Percentiles rank a stretch among this genome's conserved stretches.
phyloP scores from a whole-genome alignment of 2,329 filamentous ascomycete species.

The Fusarium secorum region DNA sequence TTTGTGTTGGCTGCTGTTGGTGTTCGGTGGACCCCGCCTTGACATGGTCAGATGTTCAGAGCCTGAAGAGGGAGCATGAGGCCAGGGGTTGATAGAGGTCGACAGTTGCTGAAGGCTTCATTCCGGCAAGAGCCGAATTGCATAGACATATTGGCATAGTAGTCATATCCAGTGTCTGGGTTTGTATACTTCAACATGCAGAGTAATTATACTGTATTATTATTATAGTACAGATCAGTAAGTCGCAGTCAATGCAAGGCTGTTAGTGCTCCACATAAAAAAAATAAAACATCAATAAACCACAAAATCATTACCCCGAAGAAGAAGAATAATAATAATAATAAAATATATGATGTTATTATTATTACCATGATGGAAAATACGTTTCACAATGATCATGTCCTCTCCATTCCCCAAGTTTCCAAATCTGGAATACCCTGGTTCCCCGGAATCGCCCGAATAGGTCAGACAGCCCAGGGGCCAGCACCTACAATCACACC shows the following conservation, averaged over 20 bases:
- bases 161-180: background rate
- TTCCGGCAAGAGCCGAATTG: conserved; percentile 26
- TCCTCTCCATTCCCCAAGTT: conserved; percentile 4
- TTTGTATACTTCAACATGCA: background rate
- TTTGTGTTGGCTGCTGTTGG: background rate
- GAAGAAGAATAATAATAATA: background rate
- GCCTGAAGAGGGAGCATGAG: conserved; percentile 28
- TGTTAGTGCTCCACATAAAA: background rate
- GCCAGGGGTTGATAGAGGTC: conserved; percentile 21
- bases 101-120: conserved; percentile 10
- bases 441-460: conserved; percentile 36
- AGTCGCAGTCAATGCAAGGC: background rate
- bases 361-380: background rate
- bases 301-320: background rate
- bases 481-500: conserved; percentile 31
- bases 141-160: background rate
- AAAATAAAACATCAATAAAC: background rate
- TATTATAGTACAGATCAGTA: background rate
- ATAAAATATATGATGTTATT: background rate
- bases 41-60: conserved; percentile 32
- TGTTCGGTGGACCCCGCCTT: conserved; percentile 31
- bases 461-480: conserved; percentile 34
- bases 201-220: background rate
- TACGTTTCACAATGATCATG: background rate
- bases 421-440: conserved; percentile 1